phyloP scores from a whole-genome alignment of 1,284 basidiomycete species.

The Ceratobasidium papillatum region DNA sequence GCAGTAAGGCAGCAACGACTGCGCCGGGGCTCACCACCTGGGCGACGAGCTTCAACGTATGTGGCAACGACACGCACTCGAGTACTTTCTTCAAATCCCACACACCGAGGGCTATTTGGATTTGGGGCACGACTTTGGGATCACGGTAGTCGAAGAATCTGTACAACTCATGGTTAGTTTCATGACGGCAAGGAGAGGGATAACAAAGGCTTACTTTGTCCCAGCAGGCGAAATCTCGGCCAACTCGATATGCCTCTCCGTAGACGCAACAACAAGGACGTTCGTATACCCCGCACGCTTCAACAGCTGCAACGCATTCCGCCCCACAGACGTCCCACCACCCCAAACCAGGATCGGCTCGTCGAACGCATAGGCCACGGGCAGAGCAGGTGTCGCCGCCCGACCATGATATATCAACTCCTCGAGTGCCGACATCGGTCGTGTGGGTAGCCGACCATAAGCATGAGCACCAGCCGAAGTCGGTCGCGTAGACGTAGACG shows the following conservation, averaged over 20 bases:
- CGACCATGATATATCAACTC: background rate
- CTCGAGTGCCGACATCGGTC: background rate
- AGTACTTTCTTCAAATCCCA: slow-evolving; percentile 16
- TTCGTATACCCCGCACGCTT: slow-evolving; percentile 24
- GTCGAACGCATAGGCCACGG: background rate
- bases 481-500: background rate
- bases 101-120: slow-evolving; percentile 2
- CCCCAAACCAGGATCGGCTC: slow-evolving; percentile 35
- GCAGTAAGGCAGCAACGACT: slow-evolving; percentile 14
- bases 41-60: slow-evolving; percentile 15
- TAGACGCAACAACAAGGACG: slow-evolving; percentile 14
- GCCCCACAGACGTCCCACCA: slow-evolving; percentile 3
- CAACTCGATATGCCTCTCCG: slow-evolving; percentile 5
- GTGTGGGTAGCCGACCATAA: background rate
- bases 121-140: slow-evolving; percentile 7
- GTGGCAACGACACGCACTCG: slow-evolving; percentile 19
- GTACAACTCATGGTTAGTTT: background rate
- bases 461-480: background rate
- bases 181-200: background rate
- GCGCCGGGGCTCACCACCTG: slow-evolving; percentile 12
- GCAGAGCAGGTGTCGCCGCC: background rate
- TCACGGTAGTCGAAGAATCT: slow-evolving; percentile 33
- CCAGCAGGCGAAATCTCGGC: background rate
- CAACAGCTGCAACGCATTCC: slow-evolving; percentile 15
- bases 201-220: background rate